Evolutionary conservation across 176 grass and related monocot species (phyloP).

Genomic region (Zea luxurians): DNA sequence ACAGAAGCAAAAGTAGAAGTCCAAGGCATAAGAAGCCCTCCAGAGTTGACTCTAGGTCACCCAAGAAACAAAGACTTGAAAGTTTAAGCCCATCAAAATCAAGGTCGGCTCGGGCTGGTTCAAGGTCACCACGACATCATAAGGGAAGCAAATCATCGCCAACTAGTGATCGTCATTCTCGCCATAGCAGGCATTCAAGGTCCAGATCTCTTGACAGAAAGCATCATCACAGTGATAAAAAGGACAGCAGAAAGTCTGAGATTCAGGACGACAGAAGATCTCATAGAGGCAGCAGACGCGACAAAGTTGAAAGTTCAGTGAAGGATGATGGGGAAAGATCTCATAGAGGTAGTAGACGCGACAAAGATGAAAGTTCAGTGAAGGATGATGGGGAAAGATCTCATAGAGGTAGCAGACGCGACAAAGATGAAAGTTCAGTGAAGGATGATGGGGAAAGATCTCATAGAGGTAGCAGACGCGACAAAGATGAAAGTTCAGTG

Average conservation of each 20-base stretch:
- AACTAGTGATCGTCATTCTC: slow-evolving; percentile 41
- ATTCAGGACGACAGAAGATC: slow-evolving; percentile 43
- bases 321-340: no score
- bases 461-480: no score
- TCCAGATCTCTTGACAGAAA: slow-evolving; percentile 88
- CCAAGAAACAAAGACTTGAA: slow-evolving; percentile 55
- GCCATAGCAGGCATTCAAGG: slow-evolving; percentile 55
- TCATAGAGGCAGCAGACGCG: no score
- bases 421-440: no score
- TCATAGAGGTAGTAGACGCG: no score
- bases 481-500: no score
- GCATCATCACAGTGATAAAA: slow-evolving; percentile 54
- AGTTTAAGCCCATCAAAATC: slow-evolving; percentile 56
- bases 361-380: no score
- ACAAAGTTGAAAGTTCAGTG: no score
- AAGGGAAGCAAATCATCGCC: slow-evolving; percentile 64
- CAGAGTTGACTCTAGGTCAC: slow-evolving; percentile 53
- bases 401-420: no score
- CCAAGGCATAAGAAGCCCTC: slow-evolving; percentile 63
- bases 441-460: no score
- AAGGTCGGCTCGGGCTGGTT: slow-evolving; percentile 52
- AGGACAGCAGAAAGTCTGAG: slow-evolving; percentile 51
- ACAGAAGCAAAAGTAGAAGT: slow-evolving; percentile 79
- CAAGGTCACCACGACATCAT: slow-evolving; percentile 58
- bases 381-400: no score